Evolutionary conservation across 1,284 basidiomycete genomes (phyloP).

Genomic region (Puccinia horiana): DNA sequence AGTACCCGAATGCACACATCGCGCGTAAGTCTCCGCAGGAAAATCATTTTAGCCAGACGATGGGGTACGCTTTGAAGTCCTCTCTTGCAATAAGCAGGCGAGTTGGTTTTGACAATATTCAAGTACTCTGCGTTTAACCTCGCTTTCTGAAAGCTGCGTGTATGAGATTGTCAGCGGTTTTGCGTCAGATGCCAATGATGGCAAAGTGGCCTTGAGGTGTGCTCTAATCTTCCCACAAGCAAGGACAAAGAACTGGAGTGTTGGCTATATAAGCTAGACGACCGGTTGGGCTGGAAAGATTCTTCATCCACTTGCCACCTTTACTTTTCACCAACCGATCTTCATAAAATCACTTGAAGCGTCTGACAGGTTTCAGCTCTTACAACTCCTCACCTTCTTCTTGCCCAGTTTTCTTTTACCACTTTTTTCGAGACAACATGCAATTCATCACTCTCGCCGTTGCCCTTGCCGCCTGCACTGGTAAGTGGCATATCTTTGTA

Average conservation of each 20-base stretch:
- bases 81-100: too few relatives aligned
- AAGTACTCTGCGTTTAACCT: too few relatives aligned
- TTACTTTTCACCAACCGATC: background rate
- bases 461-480: background rate
- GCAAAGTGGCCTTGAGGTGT: too few relatives aligned
- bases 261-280: background rate
- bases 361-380: slow-evolving; percentile 3
- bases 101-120: too few relatives aligned
- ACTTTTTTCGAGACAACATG: slow-evolving; percentile 8
- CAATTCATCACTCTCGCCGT: background rate
- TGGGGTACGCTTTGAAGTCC: too few relatives aligned
- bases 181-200: background rate
- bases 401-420: background rate
- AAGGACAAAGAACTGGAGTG: too few relatives aligned
- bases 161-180: too few relatives aligned
- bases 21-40: too few relatives aligned
- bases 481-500: background rate
- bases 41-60: too few relatives aligned
- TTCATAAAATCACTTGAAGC: background rate
- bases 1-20: too few relatives aligned
- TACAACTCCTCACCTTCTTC: background rate
- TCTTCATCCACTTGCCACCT: background rate
- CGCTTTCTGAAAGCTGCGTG: too few relatives aligned
- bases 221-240: too few relatives aligned
- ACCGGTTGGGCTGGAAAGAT: background rate